phyloP scores from a whole-genome alignment of 1,284 basidiomycete genomes.

The Rhizoctonia solani region DNA sequence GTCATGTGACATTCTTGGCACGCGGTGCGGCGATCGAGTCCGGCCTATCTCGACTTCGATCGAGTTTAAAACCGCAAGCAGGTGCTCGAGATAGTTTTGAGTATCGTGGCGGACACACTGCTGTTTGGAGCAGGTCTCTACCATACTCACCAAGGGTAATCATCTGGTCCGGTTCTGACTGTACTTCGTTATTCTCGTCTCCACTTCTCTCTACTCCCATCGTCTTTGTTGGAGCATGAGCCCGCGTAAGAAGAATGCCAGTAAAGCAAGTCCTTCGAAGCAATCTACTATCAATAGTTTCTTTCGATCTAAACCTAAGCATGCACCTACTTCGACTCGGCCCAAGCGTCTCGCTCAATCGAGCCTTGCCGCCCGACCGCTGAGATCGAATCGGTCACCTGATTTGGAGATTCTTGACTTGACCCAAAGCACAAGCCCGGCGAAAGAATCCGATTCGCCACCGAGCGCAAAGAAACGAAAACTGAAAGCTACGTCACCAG shows the following conservation, averaged over 20 bases:
- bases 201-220: no score
- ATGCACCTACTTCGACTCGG: background rate
- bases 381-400: slow-evolving; percentile 7
- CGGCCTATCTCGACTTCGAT: no score
- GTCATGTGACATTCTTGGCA: no score
- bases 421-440: slow-evolving; percentile 9
- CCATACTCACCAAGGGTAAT: no score
- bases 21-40: no score
- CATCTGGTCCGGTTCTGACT: no score
- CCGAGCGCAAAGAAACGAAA: slow-evolving; percentile 23
- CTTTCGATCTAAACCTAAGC: slow-evolving; percentile 3
- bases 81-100: no score
- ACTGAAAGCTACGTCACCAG: background rate
- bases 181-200: no score
- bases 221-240: no score
- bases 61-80: no score
- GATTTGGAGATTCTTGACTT: slow-evolving; percentile 13
- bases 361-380: slow-evolving; percentile 3
- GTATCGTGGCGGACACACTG: no score
- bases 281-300: background rate
- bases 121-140: no score
- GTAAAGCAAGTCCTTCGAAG: background rate
- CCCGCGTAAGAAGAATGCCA: slow-evolving; percentile 16
- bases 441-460: background rate
- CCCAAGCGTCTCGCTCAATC: slow-evolving; percentile 15